Conservation (phyloP, 805 yeast genomes). For the Myxozyma vanderwaltii region DNA sequence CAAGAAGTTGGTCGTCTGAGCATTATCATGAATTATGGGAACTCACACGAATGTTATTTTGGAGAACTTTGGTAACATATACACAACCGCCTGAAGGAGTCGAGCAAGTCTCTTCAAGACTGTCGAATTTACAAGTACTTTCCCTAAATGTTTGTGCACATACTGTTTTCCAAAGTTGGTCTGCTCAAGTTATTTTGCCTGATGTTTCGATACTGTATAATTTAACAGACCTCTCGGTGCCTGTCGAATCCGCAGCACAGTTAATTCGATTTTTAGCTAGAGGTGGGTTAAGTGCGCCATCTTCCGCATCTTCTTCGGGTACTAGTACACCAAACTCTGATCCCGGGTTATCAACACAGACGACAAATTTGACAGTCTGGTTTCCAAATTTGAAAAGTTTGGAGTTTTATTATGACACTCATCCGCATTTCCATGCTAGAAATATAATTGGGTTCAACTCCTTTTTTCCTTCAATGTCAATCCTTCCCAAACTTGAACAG, state of each 20-base stretch:
- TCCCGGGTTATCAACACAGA: neutral
- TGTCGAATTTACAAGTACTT: conserved; percentile 7
- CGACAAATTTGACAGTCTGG: conserved; percentile 3
- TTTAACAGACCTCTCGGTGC: conserved; percentile 5
- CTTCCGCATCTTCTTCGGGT: conserved; percentile 4
- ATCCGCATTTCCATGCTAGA: neutral
- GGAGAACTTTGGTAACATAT: conserved; percentile 8
- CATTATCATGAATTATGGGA: conserved; percentile 2
- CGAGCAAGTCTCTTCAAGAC: conserved; percentile 1
- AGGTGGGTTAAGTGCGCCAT: neutral
- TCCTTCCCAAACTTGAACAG: neutral
- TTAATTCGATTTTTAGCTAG: conserved; percentile 4
- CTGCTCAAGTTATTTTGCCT: conserved; percentile 6
- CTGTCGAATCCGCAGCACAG: neutral
- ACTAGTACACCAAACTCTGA: neutral
- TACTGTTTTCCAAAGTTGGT: conserved; percentile 9
- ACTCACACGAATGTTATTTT: conserved; percentile 6
- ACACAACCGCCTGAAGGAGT: conserved; percentile 11
- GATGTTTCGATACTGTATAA: conserved; percentile 2
- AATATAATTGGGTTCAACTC: neutral
- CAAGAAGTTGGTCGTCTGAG: conserved; percentile 3
- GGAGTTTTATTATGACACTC: conserved; percentile 6
- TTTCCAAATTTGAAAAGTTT: conserved; percentile 3
- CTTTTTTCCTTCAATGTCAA: neutral
- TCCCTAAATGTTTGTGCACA: conserved; percentile 1